Conservation (phyloP, 139 green algal genomes). For the Limnomonas spitsbergensis region DNA sequence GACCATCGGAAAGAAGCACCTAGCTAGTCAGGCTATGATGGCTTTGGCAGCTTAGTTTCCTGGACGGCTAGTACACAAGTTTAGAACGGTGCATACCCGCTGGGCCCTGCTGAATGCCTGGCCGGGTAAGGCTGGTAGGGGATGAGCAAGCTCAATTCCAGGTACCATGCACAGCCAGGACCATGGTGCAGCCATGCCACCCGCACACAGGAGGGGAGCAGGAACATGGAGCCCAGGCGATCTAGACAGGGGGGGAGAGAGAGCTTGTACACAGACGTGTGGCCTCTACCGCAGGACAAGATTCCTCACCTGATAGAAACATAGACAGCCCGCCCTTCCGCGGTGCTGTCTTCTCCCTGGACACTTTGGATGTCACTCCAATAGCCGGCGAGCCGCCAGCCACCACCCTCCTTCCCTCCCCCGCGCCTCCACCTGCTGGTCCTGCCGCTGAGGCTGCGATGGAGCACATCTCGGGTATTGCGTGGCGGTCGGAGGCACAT, state of each 20-base stretch:
- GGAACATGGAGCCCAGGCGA: background rate
- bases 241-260: background rate
- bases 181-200: background rate
- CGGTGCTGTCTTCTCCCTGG: background rate
- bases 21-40: background rate
- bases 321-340: slow-evolving; percentile 3
- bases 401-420: background rate
- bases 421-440: background rate
- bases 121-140: no score
- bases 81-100: no score
- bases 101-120: no score
- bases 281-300: background rate
- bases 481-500: background rate
- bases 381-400: no score
- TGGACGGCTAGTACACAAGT: no score
- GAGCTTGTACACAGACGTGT: background rate
- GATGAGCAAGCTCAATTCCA: background rate
- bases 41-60: no score
- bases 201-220: background rate
- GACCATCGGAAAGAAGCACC: background rate
- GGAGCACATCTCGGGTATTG: background rate
- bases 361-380: slow-evolving; percentile 4
- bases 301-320: slow-evolving; percentile 2
- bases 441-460: background rate
- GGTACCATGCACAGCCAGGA: background rate